phyloP scores from a whole-genome alignment of 108 stramenopile species.

The Discostella pseudostelligera region DNA sequence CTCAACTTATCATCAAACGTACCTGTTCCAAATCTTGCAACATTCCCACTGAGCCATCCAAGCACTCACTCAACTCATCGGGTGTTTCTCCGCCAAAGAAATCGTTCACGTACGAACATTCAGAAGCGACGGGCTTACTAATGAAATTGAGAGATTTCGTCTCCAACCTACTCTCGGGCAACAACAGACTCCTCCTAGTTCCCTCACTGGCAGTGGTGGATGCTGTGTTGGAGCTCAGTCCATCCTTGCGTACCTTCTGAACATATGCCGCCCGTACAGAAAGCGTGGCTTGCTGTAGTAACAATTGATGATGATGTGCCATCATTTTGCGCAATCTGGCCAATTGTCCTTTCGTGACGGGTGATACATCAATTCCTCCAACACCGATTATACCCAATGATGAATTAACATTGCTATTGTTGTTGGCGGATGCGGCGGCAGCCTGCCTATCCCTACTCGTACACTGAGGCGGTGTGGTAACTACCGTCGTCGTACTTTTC shows the following conservation, averaged over 20 bases:
- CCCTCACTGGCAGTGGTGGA: not conserved
- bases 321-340: constrained; percentile 54
- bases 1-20: not conserved
- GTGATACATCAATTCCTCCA: constrained; percentile 7
- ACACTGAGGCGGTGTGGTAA: constrained; percentile 29
- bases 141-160: constrained; percentile 23
- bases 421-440: constrained; percentile 1
- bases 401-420: constrained; percentile 9
- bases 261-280: constrained; percentile 71
- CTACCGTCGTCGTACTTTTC: constrained; percentile 47
- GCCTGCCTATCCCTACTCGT: constrained; percentile 17
- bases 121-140: constrained; percentile 13
- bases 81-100: constrained; percentile 57
- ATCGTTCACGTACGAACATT: constrained; percentile 36
- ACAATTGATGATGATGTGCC: constrained; percentile 72
- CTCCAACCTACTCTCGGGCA: constrained; percentile 23
- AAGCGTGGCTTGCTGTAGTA: constrained; percentile 76
- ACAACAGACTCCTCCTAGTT: not conserved
- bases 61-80: constrained; percentile 76
- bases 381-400: not conserved
- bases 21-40: constrained; percentile 87
- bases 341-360: constrained; percentile 58
- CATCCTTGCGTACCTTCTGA: constrained; percentile 37
- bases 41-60: constrained; percentile 84
- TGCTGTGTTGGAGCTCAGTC: not conserved